These are phyloP conservation scores for Acmispon strigosus DNA, from an alignment of 306 rosid species.

Conservation along the genomic window DNA sequence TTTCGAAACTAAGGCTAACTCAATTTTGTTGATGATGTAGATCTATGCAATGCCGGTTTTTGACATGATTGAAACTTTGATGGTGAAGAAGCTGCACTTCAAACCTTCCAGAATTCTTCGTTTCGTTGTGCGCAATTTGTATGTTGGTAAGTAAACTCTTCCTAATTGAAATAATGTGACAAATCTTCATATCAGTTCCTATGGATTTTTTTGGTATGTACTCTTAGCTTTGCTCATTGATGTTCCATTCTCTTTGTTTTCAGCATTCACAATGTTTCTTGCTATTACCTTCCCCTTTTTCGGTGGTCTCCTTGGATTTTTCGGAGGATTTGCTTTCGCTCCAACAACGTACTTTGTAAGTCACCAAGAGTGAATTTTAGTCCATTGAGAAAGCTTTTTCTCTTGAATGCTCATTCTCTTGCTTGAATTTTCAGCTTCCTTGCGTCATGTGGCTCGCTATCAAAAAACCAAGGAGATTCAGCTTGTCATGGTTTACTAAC, in stretches of 20 bases:
- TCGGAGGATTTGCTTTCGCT: slow-evolving; percentile 90
- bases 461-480: slow-evolving; percentile 61
- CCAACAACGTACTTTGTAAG: slow-evolving; percentile 87
- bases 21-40: slow-evolving; percentile 27
- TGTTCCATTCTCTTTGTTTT: not conserved
- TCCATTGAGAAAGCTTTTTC: not conserved
- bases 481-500: slow-evolving; percentile 73
- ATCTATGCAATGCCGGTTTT: slow-evolving; percentile 91
- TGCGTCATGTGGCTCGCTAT: slow-evolving; percentile 81
- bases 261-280: slow-evolving; percentile 70
- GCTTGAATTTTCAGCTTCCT: slow-evolving; percentile 62
- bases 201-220: not conserved
- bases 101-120: slow-evolving; percentile 49
- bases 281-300: slow-evolving; percentile 79
- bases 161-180: not conserved
- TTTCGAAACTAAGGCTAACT: not conserved
- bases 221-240: not conserved
- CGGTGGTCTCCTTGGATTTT: slow-evolving; percentile 59
- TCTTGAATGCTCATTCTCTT: not conserved
- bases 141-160: slow-evolving; percentile 57
- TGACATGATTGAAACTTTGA: slow-evolving; percentile 79
- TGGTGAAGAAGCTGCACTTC: slow-evolving; percentile 68
- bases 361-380: not conserved
- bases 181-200: not conserved
- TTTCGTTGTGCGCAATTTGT: slow-evolving; percentile 48